Percentiles rank a stretch among this genome's conserved stretches.
Conservation (phyloP, 495 filamentous ascomycete genomes). For the Penicillium simplicissimum region DNA sequence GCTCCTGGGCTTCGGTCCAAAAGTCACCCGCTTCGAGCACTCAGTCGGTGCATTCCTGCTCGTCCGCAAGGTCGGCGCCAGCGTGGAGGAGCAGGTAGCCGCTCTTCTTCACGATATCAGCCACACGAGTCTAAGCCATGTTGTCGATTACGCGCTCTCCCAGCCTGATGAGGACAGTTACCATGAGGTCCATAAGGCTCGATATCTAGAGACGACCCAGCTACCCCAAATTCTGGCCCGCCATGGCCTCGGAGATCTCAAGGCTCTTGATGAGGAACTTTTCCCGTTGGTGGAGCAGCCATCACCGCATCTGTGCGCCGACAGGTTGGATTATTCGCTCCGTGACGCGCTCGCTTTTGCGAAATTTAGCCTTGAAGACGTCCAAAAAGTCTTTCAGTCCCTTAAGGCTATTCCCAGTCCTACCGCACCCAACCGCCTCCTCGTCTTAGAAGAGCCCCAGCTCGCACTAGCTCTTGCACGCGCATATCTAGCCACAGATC, state of each 20-base stretch:
- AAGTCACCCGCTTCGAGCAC: slow-evolving; percentile 45
- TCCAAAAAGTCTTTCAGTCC: slow-evolving; percentile 22
- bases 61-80: slow-evolving; percentile 41
- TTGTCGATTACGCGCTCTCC: slow-evolving; percentile 41
- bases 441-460: slow-evolving; percentile 35
- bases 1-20: slow-evolving; percentile 35
- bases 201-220: slow-evolving; percentile 37
- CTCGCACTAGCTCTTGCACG: slow-evolving; percentile 34
- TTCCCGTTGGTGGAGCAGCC: slow-evolving; percentile 44
- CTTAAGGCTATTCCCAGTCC: slow-evolving; percentile 34
- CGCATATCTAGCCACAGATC: slow-evolving; percentile 36
- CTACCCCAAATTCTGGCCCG: slow-evolving; percentile 36
- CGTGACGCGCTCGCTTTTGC: slow-evolving; percentile 39
- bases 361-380: slow-evolving; percentile 33
- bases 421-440: slow-evolving; percentile 28
- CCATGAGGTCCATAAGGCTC: slow-evolving; percentile 45
- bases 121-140: slow-evolving; percentile 47
- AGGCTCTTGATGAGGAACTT: slow-evolving; percentile 39
- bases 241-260: slow-evolving; percentile 30
- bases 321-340: slow-evolving; percentile 45
- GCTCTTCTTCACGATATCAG: slow-evolving; percentile 47
- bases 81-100: slow-evolving; percentile 42
- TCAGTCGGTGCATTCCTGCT: slow-evolving; percentile 46
- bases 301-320: slow-evolving; percentile 45
- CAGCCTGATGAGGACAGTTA: slow-evolving; percentile 43